A percentile compares a stretch with the other conserved stretches of the same genome.
Conservation (phyloP, 495 filamentous ascomycete genomes). For the Xylaria curta region DNA sequence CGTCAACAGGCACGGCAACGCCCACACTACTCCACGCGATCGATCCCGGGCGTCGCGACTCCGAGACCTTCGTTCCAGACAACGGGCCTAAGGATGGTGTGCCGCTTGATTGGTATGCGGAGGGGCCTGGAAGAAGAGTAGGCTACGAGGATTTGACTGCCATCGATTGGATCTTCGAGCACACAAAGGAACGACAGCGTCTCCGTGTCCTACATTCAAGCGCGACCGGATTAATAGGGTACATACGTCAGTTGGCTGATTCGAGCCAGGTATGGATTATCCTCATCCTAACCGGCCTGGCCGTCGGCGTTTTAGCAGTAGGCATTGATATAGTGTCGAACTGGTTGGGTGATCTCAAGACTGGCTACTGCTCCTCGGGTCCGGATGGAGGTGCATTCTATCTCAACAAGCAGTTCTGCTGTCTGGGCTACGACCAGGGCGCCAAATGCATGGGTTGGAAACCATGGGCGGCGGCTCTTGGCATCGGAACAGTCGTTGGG, state of each 20-base stretch:
- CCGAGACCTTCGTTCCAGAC: not conserved
- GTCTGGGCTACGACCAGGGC: conserved; percentile 82
- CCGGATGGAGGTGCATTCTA: conserved; percentile 85
- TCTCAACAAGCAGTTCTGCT: conserved; percentile 89
- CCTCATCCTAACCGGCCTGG: conserved; percentile 74
- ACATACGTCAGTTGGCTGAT: conserved; percentile 74
- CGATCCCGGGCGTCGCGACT: conserved; percentile 19
- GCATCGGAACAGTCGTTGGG: conserved; percentile 67
- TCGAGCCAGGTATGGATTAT: conserved; percentile 91
- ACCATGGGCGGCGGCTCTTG: conserved; percentile 79
- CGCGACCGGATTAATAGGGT: conserved; percentile 74
- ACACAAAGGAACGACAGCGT: conserved; percentile 93
- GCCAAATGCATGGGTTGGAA: conserved; percentile 84
- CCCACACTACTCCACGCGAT: conserved; percentile 33
- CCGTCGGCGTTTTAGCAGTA: conserved; percentile 83
- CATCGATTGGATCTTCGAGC: conserved; percentile 99
- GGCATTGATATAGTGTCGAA: conserved; percentile 90
- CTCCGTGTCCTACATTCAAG: conserved; percentile 74
- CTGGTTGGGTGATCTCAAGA: conserved; percentile 93
- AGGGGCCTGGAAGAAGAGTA: conserved; percentile 88
- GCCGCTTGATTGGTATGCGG: conserved; percentile 84
- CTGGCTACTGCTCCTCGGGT: conserved; percentile 81
- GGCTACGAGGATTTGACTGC: conserved; percentile 97
- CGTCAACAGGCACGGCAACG: conserved; percentile 32
- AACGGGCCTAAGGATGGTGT: conserved; percentile 64